phyloP scores from a whole-genome alignment of 1,139 yeast species.

The Sugiyamaella sp. region DNA sequence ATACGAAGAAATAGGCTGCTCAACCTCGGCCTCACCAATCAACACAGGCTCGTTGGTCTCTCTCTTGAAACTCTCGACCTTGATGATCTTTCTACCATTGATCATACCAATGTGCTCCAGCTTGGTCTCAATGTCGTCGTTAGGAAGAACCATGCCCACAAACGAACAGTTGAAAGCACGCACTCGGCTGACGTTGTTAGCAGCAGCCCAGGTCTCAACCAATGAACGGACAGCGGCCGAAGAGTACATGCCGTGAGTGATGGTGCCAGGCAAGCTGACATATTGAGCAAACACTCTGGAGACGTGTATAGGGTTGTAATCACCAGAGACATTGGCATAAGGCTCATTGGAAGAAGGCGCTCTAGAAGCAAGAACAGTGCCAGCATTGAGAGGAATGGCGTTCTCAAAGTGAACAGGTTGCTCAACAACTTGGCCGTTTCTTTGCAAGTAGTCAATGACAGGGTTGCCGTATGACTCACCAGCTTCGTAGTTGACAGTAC shows the following conservation, averaged over 20 bases:
- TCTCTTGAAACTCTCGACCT: conserved; percentile 84
- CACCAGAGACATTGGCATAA: conserved; percentile 97
- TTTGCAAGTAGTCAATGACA: conserved; percentile 86
- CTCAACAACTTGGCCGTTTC: conserved; percentile 93
- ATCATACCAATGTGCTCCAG: conserved; percentile 98
- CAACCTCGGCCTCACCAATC: conserved; percentile 96
- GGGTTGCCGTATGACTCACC: conserved; percentile 97
- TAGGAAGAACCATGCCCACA: conserved; percentile 97
- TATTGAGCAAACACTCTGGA: conserved; percentile 92
- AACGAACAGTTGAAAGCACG: conserved; percentile 91
- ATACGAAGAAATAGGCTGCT: conserved; percentile 94
- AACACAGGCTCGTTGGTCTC: conserved; percentile 73
- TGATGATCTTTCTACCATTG: conserved; percentile 96
- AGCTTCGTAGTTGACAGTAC: conserved; percentile 85
- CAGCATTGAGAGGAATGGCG: conserved; percentile 82
- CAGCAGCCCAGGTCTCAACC: conserved; percentile 99
- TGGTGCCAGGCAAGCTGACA: conserved; percentile 94
- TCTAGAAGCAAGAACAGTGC: conserved; percentile 68
- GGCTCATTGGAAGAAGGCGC: conserved; percentile 92
- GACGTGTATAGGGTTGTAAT: conserved; percentile 97
- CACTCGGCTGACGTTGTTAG: conserved; percentile 92
- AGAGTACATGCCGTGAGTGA: conserved; percentile 98
- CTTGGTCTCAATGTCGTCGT: conserved; percentile 82
- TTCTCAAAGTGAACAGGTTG: conserved; percentile 91
- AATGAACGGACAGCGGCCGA: conserved; percentile 93